These are phyloP conservation scores for Chaetothyriales sp. DNA, from an alignment of 2,329 filamentous ascomycete genomes.

Conservation along the genomic window DNA sequence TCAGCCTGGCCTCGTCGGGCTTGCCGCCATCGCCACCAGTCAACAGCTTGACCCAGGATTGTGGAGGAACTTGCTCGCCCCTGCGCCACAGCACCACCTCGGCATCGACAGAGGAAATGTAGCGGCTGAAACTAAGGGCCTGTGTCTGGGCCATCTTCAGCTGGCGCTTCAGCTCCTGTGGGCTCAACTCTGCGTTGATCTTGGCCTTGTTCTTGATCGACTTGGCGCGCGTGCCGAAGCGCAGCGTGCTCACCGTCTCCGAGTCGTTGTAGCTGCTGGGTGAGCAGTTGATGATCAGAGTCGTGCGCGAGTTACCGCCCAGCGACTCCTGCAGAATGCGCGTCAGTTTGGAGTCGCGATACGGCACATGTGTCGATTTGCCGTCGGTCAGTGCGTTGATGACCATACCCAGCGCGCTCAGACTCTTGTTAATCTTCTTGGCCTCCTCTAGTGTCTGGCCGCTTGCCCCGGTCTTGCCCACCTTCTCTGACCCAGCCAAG, in stretches of 20 bases:
- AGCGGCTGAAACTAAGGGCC: conserved; percentile 73
- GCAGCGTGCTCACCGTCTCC: conserved; percentile 79
- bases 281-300: conserved; percentile 97
- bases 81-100: conserved; percentile 78
- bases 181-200: conserved; percentile 95
- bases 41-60: conserved; percentile 64
- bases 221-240: conserved; percentile 93
- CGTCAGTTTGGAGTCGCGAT: conserved; percentile 95
- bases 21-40: conserved; percentile 8
- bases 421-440: conserved; percentile 99
- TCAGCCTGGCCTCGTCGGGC: neutral
- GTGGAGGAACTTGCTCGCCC: conserved; percentile 76
- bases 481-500: conserved; percentile 95
- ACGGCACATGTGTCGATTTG: conserved; percentile 90
- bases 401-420: conserved; percentile 96
- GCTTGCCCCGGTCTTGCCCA: conserved; percentile 94
- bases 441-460: conserved; percentile 95
- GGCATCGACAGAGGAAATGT: conserved; percentile 66
- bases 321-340: conserved; percentile 93
- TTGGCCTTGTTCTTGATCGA: conserved; percentile 99
- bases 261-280: conserved; percentile 95
- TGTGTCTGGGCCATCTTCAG: conserved; percentile 86
- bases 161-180: conserved; percentile 80
- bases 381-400: conserved; percentile 95
- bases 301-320: conserved; percentile 95